Evolutionary conservation across 139 green algal species (phyloP), one percentile per base, ranked within the genome.

Genomic region (Chlorella sp.): DNA sequence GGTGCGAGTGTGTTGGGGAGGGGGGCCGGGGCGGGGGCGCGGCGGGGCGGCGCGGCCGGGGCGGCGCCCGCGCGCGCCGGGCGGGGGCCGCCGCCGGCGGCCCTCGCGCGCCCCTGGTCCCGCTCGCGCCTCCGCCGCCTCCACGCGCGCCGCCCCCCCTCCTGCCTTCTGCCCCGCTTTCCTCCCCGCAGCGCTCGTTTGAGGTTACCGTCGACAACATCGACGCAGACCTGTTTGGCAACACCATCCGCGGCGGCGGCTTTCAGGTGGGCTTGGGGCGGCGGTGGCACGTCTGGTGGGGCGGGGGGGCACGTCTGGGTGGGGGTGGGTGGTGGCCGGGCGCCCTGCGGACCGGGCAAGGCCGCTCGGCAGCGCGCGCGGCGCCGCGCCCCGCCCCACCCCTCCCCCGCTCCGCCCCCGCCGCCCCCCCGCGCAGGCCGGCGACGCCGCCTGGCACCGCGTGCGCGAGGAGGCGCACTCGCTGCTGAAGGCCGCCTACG

Each of bases 191-290:
- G 73, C n/a, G n/a, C n/a, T n/a, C n/a, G n/a, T n/a, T n/a, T n/a
- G n/a, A 83, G 72, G 75, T 83, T 21, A 53, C 60, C 11, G 67
- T 86, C 15, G 86, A 90, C 73, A 85, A 82, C 77, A 85, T 88
- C 38, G 86, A 90, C 59, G 65, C 61, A 15, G 81, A 90, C 74
- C 63, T 90, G 48, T 90, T 90, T 76, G 81, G 71, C 36, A 51
- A 33, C 29, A 45, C 14, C 29, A 60, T 83, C 41, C 55, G 21
- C 11, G 83, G 79, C 40, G 81, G 76, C 45, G 71, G 64, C 48
- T 89, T 74, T 50, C 78, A 84, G 23, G 5, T 8, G 1, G 5
- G 15, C 8, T 9, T 23, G 53, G 59, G 31, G 42, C 1, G 4
- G 42, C 7, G 5, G 9, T 61, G 67, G n/a, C n/a, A 59, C 31